Conservation (phyloP, 176 grass and related monocot species). For the Cenchrus purpureus region DNA sequence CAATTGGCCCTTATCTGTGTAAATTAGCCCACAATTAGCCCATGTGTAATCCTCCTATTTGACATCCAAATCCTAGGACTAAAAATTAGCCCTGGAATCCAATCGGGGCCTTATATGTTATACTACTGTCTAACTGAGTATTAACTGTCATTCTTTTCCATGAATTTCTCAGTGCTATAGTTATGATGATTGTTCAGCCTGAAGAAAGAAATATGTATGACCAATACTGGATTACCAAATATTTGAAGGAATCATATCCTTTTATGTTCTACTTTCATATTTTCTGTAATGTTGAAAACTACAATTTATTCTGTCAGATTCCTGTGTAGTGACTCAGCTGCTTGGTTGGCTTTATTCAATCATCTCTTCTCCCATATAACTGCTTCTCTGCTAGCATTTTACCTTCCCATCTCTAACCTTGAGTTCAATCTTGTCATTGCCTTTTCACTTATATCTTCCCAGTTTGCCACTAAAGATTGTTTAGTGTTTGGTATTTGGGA, state of each 20-base stretch:
- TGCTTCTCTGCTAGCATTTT: not conserved
- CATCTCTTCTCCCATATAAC: not conserved
- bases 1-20: too few relatives aligned
- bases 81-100: too few relatives aligned
- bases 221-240: slow-evolving; percentile 77
- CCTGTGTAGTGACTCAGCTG: slow-evolving; percentile 2
- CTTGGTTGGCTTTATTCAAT: not conserved
- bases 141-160: slow-evolving; percentile 28
- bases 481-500: slow-evolving; percentile 4
- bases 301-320: not conserved
- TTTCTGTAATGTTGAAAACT: not conserved
- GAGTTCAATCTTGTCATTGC: slow-evolving; percentile 21
- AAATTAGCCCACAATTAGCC: too few relatives aligned
- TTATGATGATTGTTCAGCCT: slow-evolving; percentile 90
- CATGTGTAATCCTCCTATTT: too few relatives aligned
- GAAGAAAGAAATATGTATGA: slow-evolving; percentile 99
- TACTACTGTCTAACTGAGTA: slow-evolving; percentile 20
- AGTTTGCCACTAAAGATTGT: not conserved
- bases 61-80: too few relatives aligned
- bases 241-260: slow-evolving; percentile 97
- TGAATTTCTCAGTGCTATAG: slow-evolving; percentile 65
- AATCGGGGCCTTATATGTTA: not conserved
- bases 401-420: slow-evolving; percentile 13
- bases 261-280: slow-evolving; percentile 13
- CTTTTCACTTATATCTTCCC: slow-evolving; percentile 16